Evolutionary conservation across 2,329 filamentous ascomycete genomes (phyloP).

Genomic region (Trichoderma hamatum): DNA sequence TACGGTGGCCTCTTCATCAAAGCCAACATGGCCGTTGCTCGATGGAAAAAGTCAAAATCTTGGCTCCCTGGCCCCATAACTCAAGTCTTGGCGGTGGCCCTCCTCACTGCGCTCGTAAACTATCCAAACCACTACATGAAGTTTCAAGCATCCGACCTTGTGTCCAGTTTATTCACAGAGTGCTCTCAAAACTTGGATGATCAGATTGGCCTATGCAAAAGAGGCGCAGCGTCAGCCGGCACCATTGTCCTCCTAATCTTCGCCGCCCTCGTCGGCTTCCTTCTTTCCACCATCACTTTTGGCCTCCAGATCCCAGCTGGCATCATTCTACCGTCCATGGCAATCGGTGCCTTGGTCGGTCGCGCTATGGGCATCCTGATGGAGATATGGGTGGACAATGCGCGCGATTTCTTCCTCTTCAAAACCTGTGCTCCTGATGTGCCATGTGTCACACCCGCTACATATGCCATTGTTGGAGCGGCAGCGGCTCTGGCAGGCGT

Average conservation of each 20-base stretch:
- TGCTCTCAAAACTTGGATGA: slow-evolving; percentile 83
- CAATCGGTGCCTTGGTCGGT: slow-evolving; percentile 88
- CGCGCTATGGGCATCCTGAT: slow-evolving; percentile 87
- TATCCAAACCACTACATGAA: slow-evolving; percentile 97
- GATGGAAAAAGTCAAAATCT: slow-evolving; percentile 70
- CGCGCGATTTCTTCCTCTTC: slow-evolving; percentile 79
- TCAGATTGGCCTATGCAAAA: slow-evolving; percentile 87
- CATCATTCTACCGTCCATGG: slow-evolving; percentile 94
- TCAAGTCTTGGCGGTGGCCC: slow-evolving; percentile 78
- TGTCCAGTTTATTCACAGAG: slow-evolving; percentile 89
- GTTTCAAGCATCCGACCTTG: slow-evolving; percentile 86
- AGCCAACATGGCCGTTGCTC: slow-evolving; percentile 83
- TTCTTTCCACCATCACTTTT: slow-evolving; percentile 86
- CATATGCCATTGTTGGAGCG: slow-evolving; percentile 94
- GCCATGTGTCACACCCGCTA: slow-evolving; percentile 88
- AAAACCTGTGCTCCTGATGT: slow-evolving; percentile 80
- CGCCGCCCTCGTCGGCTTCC: slow-evolving; percentile 80
- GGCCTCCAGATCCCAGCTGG: slow-evolving; percentile 93
- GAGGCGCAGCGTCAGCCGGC: slow-evolving; percentile 76
- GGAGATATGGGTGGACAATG: slow-evolving; percentile 81
- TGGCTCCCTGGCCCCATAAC: slow-evolving; percentile 73
- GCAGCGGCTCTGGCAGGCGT: slow-evolving; percentile 92
- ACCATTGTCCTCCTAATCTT: slow-evolving; percentile 83
- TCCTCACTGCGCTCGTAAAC: slow-evolving; percentile 85
- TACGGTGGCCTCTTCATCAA: slow-evolving; percentile 96